Base-by-base conservation (phyloP, 2,329 filamentous ascomycete species). In the Helminthosporium solani region DNA sequence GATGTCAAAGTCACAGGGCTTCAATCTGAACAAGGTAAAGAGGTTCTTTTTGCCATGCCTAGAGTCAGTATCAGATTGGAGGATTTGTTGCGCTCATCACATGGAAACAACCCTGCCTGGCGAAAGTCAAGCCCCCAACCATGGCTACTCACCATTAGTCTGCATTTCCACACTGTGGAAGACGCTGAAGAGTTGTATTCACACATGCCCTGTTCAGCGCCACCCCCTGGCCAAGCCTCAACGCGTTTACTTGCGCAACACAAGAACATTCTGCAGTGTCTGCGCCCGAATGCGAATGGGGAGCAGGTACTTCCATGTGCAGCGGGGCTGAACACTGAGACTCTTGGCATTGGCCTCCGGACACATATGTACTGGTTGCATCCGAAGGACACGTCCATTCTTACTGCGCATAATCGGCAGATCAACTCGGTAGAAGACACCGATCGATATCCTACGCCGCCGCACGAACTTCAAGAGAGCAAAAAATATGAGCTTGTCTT, bases 251-350 rank as follows among this genome's bases (percentile, higher is more conserved):
- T 49, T 31, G 51, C 61, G 7, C 54, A 44, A 7, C 72, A 65
- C 60, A 39, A 42, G 2, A 54, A 64, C 18, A 55, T 73, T 3
- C 61, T 69, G 3, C 40, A 58, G 3, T 53, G 47, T 46, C 63
- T 46, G 33, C 42, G 37, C 15, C 52, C 23, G 23, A 9, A 25
- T 25, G 23, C 5, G 23, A 9, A 25, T 25, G 23, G 38, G 3
- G 47, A 39, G 12, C 37, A 44, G 4, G 21, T 52, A 5, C 27
- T 58, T 14, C 59, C 51, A 11, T 21, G 62, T 1, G 42, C 39
- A 44, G 40, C 40, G 20, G 7, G 16, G 11, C 12, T 31, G 20
- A 48, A 20, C 33, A 15, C 3, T 11, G 30, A 46, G 15, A 25
- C 43, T 2, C 39, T 72, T 7, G 50, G 53, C 7, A 54, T 61